phyloP scores from a whole-genome alignment of 768 basidiomycete species.

The Suillus decipiens region DNA sequence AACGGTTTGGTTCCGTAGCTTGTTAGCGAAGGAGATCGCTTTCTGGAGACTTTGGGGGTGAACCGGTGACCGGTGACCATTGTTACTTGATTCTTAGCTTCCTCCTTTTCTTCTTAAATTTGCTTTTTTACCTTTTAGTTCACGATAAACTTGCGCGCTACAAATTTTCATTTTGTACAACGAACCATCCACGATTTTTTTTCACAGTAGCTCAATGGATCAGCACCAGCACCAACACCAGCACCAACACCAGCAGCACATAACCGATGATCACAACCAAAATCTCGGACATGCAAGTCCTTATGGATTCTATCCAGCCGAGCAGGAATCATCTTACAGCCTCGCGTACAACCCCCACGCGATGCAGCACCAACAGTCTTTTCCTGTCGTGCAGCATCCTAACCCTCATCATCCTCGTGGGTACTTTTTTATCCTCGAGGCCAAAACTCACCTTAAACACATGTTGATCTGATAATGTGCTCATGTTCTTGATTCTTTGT shows the following conservation, averaged over 20 bases:
- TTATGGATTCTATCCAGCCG: slow-evolving; percentile 55
- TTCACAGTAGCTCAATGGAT: slow-evolving; percentile 49
- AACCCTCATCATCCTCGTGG: slow-evolving; percentile 73
- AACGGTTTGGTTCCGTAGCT: slow-evolving; percentile 27
- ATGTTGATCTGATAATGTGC: slow-evolving; percentile 68
- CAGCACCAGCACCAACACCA: slow-evolving; percentile 38
- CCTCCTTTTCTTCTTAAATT: slow-evolving; percentile 36
- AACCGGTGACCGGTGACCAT: slow-evolving; percentile 20
- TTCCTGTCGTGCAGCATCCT: slow-evolving; percentile 58
- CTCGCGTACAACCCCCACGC: slow-evolving; percentile 57
- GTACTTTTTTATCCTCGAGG: slow-evolving; percentile 47
- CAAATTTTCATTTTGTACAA: slow-evolving; percentile 37
- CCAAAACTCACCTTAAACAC: slow-evolving; percentile 46
- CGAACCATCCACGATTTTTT: slow-evolving; percentile 33
- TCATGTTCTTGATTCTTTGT: slow-evolving; percentile 45
- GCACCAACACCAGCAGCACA: slow-evolving; percentile 39
- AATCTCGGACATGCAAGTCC: slow-evolving; percentile 40
- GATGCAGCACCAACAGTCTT: slow-evolving; percentile 45
- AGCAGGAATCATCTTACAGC: slow-evolving; percentile 57
- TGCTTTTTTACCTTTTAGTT: slow-evolving; percentile 36
- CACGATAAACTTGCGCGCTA: slow-evolving; percentile 30
- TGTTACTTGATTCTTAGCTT: slow-evolving; percentile 34
- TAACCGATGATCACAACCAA: slow-evolving; percentile 50
- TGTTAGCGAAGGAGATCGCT: slow-evolving; percentile 31
- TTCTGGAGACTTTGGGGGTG: slow-evolving; percentile 16